A percentile compares a stretch with the other conserved stretches of the same genome.
Conservation (phyloP, 2,329 filamentous ascomycete genomes). For the Phyllosticta paracitricarpa region DNA sequence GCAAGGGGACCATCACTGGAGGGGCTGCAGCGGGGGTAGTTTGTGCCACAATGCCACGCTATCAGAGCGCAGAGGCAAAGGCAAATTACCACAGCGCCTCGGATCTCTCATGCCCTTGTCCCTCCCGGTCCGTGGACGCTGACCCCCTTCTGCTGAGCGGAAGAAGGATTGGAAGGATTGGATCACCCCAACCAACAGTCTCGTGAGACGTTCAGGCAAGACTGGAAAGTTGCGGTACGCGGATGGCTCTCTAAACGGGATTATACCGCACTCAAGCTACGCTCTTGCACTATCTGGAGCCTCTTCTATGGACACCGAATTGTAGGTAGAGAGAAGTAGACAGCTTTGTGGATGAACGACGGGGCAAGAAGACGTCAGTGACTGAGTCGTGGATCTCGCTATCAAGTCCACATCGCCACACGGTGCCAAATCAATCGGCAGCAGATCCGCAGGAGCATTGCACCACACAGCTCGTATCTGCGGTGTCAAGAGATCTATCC, state of each 20-base stretch:
- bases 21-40: not conserved
- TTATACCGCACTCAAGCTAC: not conserved
- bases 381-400: not conserved
- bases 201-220: not conserved
- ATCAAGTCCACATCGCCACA: not conserved
- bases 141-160: not conserved
- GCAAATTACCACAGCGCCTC: not conserved
- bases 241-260: not conserved
- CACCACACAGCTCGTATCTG: not conserved
- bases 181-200: not conserved
- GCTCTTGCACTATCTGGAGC: not conserved
- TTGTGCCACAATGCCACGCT: not conserved
- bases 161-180: not conserved
- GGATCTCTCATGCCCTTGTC: not conserved
- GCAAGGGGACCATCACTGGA: not conserved
- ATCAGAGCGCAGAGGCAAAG: not conserved
- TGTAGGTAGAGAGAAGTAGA: not conserved
- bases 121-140: not conserved
- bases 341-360: not conserved
- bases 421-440: not conserved
- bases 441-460: not conserved
- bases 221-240: not conserved
- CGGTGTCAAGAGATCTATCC: not conserved
- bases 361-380: not conserved
- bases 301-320: not conserved